Evolutionary conservation across 768 basidiomycete genomes (phyloP).

Genomic region (Tulasnella sp.): DNA sequence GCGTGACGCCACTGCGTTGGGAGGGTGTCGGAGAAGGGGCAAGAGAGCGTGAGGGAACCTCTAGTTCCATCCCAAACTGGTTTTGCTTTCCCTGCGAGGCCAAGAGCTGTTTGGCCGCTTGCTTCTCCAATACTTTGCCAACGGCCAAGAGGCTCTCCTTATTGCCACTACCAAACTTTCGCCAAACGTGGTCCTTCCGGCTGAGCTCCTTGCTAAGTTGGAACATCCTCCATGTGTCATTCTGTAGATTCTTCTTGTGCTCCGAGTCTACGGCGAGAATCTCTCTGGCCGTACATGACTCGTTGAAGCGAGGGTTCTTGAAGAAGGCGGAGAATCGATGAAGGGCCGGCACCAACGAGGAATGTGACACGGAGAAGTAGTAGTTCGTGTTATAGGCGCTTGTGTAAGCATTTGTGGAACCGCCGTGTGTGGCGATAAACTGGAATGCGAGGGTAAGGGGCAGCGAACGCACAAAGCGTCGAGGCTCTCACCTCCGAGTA

Average conservation of each 20-base stretch:
- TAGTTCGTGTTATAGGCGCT: slow-evolving; percentile 86
- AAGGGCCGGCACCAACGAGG: slow-evolving; percentile 54
- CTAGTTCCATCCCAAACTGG: neutral
- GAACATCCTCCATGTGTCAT: slow-evolving; percentile 86
- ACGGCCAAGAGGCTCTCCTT: slow-evolving; percentile 55
- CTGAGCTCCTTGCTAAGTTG: slow-evolving; percentile 85
- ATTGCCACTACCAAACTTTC: slow-evolving; percentile 86
- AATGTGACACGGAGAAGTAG: slow-evolving; percentile 56
- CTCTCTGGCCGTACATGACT: slow-evolving; percentile 78
- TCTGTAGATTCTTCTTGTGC: slow-evolving; percentile 90
- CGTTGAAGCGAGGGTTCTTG: slow-evolving; percentile 78
- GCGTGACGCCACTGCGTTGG: slow-evolving; percentile 18
- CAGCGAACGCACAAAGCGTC: neutral
- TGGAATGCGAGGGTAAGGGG: slow-evolving; percentile 7
- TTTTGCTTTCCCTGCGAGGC: neutral
- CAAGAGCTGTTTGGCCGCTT: slow-evolving; percentile 29
- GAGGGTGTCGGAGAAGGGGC: slow-evolving; percentile 18
- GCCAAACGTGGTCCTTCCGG: slow-evolving; percentile 68
- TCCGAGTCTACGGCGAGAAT: slow-evolving; percentile 95
- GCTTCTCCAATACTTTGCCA: slow-evolving; percentile 44
- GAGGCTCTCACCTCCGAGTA: slow-evolving; percentile 56
- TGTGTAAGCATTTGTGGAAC: slow-evolving; percentile 81
- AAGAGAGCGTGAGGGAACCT: neutral
- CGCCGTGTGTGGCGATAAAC: slow-evolving; percentile 43
- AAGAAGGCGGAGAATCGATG: slow-evolving; percentile 80